Evolutionary conservation across 2,329 filamentous ascomycete genomes (phyloP), one percentile per base, ranked within the genome.

Genomic region (Decorospora gaudefroyi): DNA sequence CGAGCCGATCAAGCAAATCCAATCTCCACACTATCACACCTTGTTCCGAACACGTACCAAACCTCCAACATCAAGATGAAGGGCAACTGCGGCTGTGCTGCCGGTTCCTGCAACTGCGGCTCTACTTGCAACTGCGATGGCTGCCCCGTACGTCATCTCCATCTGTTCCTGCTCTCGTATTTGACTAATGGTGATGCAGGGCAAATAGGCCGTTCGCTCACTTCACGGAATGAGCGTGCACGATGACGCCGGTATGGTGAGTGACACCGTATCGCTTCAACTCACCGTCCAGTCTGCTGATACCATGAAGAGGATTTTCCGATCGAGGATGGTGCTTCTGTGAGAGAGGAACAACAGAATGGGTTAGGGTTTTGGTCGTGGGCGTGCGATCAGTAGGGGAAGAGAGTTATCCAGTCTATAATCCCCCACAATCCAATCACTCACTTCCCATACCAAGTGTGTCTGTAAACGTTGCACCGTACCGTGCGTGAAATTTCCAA

Each of bases 71-170:
- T 39, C 44, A 43, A 25, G 12, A 55, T 46, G 38, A 57, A 52
- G 45, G 55, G 55, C 29, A 58, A 61, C 57, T 62, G 59, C 45
- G 59, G 57, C 41, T 64, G 61, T 47, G 46, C 53, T 36, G 44
- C 55, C 12, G 53, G 51, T 12, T 35, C 46, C 34, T 64, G 61
- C 57, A 57, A 49, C 50, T 64, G 61, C 52, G 61, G 59, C 23
- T 17, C 47, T 6, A 41, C 18, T 33, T 64, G 61, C 57, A 44
- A 34, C 25, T 64, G 61, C 49, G 59, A 59, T 38, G 53, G 43
- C 47, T 64, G 59, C 57, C 59, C 59, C 23, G 61, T 63, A 62
- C 6, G 60, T 46, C 7, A 15, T 31, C 1, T 13, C 22, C 19
- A 5, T 12, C 13, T n/a, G 7, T 13, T 8, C 18, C 6, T 15